Base-by-base conservation (phyloP, 352 stramenopile genomes). In the Pythium apleroticum region DNA sequence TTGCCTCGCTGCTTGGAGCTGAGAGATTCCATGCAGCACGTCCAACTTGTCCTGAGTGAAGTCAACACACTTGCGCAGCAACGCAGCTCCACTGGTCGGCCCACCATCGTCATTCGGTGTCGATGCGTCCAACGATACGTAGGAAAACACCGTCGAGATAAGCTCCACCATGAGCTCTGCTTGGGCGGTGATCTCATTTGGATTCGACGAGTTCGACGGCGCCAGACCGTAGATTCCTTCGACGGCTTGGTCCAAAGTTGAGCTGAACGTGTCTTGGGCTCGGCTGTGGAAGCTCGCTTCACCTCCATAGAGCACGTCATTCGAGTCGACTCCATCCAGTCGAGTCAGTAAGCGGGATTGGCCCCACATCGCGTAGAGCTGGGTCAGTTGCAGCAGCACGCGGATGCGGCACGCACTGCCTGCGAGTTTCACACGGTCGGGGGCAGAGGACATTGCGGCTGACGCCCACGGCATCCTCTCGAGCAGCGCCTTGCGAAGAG, bases 221-320 rank as follows among this genome's bases (percentile, higher is more conserved):
- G 56, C 22, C 19, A 57, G 20, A 1, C 19, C 66, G 8, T 28
- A 35, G 6, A 61, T 39, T 6, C 43, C 52, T 49, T 90, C 77
- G 20, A 93, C 87, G 25, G 81, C 61, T 54, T 86, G 73, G 9
- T 89, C 78, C n/a, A 93, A 56, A 7, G 69, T 75, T 3, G 65
- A 66, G 15, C 75, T 82, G 39, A 93, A 89, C 3, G 71, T 55
- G 8, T 25, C 14, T 20, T 89, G 60, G 9, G 93, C 76, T 33
- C 86, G 72, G 1, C 78, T 62, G 4, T 69, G 55, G 63, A 95
- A 95, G 9, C 39, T 55, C 11, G 73, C 66, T 20, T 89, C 73
- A 0, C 84, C 85, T 28, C 80, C 83, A 52, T 96, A 97, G 0
- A 97, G 67, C 4, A 88, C 80, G 57, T 96, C 85, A 56, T 97